A percentile compares a stretch with the other conserved stretches of the same genome.
phyloP scores from a whole-genome alignment of 495 filamentous ascomycete genomes.

The Penicillium simplicissimum region DNA sequence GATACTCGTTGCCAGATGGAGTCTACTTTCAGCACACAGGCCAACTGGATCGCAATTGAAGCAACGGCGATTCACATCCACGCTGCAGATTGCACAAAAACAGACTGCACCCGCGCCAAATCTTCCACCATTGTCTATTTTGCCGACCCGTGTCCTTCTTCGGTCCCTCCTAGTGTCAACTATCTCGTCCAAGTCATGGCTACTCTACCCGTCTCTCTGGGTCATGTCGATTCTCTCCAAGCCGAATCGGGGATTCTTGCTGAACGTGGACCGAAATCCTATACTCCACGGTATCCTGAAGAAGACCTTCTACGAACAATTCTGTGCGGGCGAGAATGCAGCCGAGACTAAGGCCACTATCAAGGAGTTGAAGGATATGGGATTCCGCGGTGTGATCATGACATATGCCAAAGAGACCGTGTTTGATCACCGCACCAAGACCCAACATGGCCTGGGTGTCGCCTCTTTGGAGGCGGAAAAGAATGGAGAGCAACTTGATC shows the following conservation, averaged over 20 bases:
- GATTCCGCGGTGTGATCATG: constrained; percentile 49
- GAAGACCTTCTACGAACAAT: constrained; percentile 49
- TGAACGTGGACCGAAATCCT: constrained; percentile 46
- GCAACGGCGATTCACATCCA: constrained; percentile 13
- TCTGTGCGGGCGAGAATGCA: constrained; percentile 47
- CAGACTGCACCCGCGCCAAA: constrained; percentile 1
- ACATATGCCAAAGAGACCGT: constrained; percentile 49
- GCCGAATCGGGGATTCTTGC: constrained; percentile 26
- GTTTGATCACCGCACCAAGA: constrained; percentile 36
- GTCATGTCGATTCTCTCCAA: constrained; percentile 59
- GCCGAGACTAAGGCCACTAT: constrained; percentile 37
- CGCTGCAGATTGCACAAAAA: constrained; percentile 9
- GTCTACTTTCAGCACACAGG: not conserved
- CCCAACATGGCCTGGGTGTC: constrained; percentile 30
- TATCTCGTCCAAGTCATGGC: constrained; percentile 69
- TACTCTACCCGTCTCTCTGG: constrained; percentile 64
- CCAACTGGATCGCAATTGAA: not conserved
- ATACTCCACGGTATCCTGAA: constrained; percentile 44
- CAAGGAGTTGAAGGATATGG: constrained; percentile 38
- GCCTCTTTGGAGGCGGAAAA: constrained; percentile 20
- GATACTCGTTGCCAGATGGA: constrained; percentile 11
- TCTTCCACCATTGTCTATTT: constrained; percentile 58
- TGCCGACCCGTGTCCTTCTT: constrained; percentile 69
- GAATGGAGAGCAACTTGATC: constrained; percentile 10
- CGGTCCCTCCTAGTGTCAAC: constrained; percentile 73